phyloP scores from a whole-genome alignment of 495 filamentous ascomycete species.

The Letharia columbiana region DNA sequence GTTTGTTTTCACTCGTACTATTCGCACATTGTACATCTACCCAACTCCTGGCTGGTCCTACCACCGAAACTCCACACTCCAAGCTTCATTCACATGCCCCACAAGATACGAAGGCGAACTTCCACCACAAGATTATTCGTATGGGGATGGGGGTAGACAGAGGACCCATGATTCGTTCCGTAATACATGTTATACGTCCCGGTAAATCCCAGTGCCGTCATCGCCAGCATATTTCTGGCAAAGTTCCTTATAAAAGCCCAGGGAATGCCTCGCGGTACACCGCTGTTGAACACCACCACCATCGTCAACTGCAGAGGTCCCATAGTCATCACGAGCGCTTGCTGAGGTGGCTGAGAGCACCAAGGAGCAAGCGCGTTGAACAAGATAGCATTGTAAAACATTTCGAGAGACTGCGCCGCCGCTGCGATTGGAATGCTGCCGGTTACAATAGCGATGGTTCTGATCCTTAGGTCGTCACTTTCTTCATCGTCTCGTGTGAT shows the following conservation, averaged over 20 bases:
- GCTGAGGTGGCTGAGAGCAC: background rate
- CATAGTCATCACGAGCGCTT: background rate
- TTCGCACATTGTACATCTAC: too few species aligned
- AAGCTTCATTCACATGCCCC: background rate
- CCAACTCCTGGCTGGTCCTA: too few species aligned
- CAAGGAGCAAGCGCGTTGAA: background rate
- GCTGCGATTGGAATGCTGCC: background rate
- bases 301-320: slow-evolving; percentile 1
- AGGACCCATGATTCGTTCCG: background rate
- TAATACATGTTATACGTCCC: background rate
- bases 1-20: too few species aligned
- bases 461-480: background rate
- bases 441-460: background rate
- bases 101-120: background rate
- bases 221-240: background rate
- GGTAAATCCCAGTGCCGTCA: background rate
- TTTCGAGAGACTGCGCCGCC: background rate
- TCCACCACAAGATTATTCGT: background rate
- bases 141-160: too few species aligned
- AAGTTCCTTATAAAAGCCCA: slow-evolving; percentile 7
- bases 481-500: background rate
- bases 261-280: background rate
- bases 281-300: background rate
- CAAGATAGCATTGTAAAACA: background rate
- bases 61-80: background rate